Percentiles rank a stretch among this genome's conserved stretches.
Evolutionary conservation across 164 flowering plant species (phyloP).

Genomic region (Cinnamomum chago): DNA sequence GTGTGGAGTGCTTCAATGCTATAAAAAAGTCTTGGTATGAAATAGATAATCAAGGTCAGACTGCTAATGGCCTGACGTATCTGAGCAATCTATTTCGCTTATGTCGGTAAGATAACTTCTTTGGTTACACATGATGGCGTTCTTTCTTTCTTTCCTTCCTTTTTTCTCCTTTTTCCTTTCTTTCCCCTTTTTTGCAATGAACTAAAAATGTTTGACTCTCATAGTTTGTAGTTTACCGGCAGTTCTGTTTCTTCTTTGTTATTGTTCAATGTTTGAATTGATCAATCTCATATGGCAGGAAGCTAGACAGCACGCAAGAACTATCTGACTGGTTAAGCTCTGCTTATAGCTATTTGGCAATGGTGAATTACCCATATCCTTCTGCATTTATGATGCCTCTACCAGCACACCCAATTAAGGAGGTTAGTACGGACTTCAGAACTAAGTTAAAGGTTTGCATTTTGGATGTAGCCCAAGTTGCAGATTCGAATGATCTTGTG

Average conservation of each 20-base stretch:
- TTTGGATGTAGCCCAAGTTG: neutral
- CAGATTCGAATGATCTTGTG: neutral
- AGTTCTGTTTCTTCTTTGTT: neutral
- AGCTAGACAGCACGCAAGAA: slow-evolving; percentile 42
- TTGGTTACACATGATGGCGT: neutral
- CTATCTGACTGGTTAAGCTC: slow-evolving; percentile 67
- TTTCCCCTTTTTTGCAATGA: neutral
- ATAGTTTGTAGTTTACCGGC: neutral
- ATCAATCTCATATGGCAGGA: slow-evolving; percentile 38
- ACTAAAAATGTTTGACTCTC: neutral
- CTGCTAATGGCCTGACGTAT: slow-evolving; percentile 44
- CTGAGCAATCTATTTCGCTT: slow-evolving; percentile 57
- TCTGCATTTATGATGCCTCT: slow-evolving; percentile 76
- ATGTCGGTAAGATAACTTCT: slow-evolving; percentile 47
- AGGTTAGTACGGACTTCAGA: slow-evolving; percentile 38
- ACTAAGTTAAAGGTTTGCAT: neutral
- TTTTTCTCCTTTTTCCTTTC: too few relatives aligned
- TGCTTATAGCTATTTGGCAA: slow-evolving; percentile 87
- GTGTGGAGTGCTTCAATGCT: slow-evolving; percentile 62
- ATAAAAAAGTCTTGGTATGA: slow-evolving; percentile 76
- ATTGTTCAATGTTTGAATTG: neutral
- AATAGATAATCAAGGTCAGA: slow-evolving; percentile 41
- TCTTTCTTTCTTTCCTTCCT: too few relatives aligned
- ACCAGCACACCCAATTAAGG: slow-evolving; percentile 84
- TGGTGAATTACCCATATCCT: slow-evolving; percentile 87